Evolutionary conservation across 257 asterid species (phyloP).

Genomic region (Solanum pimpinellifolium): DNA sequence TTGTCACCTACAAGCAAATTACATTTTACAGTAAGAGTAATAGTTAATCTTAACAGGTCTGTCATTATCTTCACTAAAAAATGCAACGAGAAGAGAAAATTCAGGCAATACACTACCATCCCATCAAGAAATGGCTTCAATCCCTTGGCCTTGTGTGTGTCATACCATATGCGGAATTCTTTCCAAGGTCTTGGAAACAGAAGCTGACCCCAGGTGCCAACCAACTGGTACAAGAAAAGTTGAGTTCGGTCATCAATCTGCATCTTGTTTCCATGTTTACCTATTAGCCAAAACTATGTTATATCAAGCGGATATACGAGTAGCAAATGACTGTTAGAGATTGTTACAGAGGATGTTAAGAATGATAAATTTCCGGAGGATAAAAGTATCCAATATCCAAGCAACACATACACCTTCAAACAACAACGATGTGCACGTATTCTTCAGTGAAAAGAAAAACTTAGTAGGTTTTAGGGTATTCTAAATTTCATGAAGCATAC

Average conservation of each 20-base stretch:
- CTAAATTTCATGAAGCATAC: not conserved
- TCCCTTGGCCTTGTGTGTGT: constrained; percentile 60
- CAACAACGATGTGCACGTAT: not conserved
- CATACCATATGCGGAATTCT: constrained; percentile 93
- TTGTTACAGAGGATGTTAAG: not conserved
- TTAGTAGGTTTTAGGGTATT: not conserved
- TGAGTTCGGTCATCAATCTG: constrained; percentile 43
- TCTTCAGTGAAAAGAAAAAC: not conserved
- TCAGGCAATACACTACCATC: constrained; percentile 41
- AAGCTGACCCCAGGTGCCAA: constrained; percentile 99
- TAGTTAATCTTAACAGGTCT: not conserved
- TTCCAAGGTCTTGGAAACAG: constrained; percentile 94
- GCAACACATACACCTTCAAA: not conserved
- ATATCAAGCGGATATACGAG: not conserved
- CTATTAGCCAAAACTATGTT: constrained; percentile 26
- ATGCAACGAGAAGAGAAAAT: not conserved
- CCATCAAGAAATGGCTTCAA: constrained; percentile 79
- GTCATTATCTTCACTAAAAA: not conserved
- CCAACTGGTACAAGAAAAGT: constrained; percentile 81
- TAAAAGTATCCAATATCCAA: not conserved
- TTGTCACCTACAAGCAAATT: constrained; percentile 53
- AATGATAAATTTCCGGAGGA: not conserved
- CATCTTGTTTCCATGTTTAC: constrained; percentile 89
- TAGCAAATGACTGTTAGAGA: not conserved
- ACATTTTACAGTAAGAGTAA: not conserved